Evolutionary conservation across 2,329 filamentous ascomycete genomes (phyloP).

Genomic region (Ophiostoma sp.): DNA sequence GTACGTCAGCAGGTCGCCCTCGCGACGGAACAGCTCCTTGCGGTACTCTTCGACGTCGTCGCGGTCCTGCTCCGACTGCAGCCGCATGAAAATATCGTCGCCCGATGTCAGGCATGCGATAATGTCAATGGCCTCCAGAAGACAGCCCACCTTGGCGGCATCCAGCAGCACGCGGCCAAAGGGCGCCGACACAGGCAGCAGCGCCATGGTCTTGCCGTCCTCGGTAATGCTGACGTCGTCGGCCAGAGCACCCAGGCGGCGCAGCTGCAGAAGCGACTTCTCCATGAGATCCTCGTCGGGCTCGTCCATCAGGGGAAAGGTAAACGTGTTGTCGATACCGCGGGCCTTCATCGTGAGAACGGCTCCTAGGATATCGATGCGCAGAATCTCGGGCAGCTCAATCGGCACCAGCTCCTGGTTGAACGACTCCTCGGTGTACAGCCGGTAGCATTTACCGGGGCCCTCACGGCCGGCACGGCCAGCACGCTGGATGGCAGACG

Average conservation of each 20-base stretch:
- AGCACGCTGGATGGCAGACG: conserved; percentile 83
- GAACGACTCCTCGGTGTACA: conserved; percentile 81
- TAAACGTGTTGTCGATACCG: conserved; percentile 72
- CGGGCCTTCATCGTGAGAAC: conserved; percentile 90
- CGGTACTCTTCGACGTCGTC: conserved; percentile 51
- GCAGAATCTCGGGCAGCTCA: conserved; percentile 81
- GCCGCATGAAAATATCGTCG: conserved; percentile 57
- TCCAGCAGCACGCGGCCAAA: conserved; percentile 79
- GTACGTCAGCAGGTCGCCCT: conserved; percentile 61
- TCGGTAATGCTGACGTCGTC: conserved; percentile 68
- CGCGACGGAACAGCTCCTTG: conserved; percentile 54
- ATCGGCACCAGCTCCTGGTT: conserved; percentile 58
- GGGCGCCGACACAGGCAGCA: conserved; percentile 74
- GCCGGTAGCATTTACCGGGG: conserved; percentile 78
- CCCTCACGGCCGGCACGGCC: conserved; percentile 93
- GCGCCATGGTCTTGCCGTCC: conserved; percentile 69
- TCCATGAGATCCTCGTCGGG: conserved; percentile 74
- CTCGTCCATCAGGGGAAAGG: conserved; percentile 79
- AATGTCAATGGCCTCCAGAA: conserved; percentile 81
- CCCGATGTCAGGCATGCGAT: conserved; percentile 60
- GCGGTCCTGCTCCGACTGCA: conserved; percentile 52
- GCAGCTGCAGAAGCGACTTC: conserved; percentile 74
- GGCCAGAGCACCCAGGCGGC: conserved; percentile 69
- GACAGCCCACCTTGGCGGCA: conserved; percentile 66
- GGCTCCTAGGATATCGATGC: conserved; percentile 81